These are phyloP conservation scores for Boletus rufocinnamomeus DNA, from an alignment of 768 basidiomycete species.

Conservation along the genomic window DNA sequence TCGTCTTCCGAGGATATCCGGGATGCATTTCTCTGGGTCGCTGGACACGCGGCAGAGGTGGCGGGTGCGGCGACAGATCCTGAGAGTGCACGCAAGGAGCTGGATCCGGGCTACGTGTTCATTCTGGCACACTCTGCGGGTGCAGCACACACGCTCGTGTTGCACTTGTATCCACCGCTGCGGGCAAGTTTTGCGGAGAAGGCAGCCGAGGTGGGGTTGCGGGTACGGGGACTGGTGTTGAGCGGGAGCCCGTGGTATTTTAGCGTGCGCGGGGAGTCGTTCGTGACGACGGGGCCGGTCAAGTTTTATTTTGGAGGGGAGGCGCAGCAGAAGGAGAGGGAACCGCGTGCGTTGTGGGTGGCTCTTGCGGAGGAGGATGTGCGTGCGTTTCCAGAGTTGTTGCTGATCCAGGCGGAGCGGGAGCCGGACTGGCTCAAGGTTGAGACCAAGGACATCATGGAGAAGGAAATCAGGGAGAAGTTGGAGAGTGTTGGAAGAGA, in stretches of 20 bases:
- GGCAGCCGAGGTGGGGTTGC: slow-evolving; percentile 20
- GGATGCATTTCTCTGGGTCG: slow-evolving; percentile 60
- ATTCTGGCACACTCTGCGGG: slow-evolving; percentile 68
- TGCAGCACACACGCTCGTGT: slow-evolving; percentile 48
- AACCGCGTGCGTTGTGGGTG: slow-evolving; percentile 45
- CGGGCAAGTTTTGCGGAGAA: slow-evolving; percentile 37
- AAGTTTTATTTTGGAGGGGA: slow-evolving; percentile 41
- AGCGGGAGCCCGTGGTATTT: slow-evolving; percentile 49
- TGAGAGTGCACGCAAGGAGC: slow-evolving; percentile 17
- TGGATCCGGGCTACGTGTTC: slow-evolving; percentile 46
- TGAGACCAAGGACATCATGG: slow-evolving; percentile 40
- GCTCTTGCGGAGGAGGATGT: slow-evolving; percentile 38
- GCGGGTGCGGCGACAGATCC: slow-evolving; percentile 5
- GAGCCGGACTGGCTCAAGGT: slow-evolving; percentile 51
- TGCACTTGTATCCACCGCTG: slow-evolving; percentile 38
- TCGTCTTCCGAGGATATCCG: slow-evolving; percentile 55
- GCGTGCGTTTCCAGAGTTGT: slow-evolving; percentile 44
- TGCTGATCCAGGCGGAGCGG: slow-evolving; percentile 52
- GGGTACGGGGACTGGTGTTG: slow-evolving; percentile 47
- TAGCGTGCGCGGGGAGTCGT: slow-evolving; percentile 26
- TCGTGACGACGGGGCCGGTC: slow-evolving; percentile 26
- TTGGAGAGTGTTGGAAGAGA: slow-evolving; percentile 28
- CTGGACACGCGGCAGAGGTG: slow-evolving; percentile 34
- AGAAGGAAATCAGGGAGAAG: slow-evolving; percentile 39
- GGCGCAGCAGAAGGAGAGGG: slow-evolving; percentile 42